Base-by-base conservation (phyloP, 169 alveolate species). In the Plasmodium gonderi region DNA sequence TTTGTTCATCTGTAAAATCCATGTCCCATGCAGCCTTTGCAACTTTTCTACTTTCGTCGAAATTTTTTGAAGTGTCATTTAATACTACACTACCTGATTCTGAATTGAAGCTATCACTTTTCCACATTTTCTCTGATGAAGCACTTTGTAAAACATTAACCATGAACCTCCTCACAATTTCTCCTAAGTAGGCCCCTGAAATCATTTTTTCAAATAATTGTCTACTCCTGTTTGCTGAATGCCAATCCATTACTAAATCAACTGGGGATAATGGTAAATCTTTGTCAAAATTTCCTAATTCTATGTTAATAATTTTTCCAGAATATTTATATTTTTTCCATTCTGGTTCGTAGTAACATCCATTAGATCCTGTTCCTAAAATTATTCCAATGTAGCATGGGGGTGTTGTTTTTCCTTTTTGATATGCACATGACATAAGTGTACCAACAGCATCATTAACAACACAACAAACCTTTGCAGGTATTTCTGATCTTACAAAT, bases 381-480 rank as follows among this genome's bases (percentile, higher is more conserved):
- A 97, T 97, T 23, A 97, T 92, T 0, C 99, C 99, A 36, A 97
- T 90, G 29, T 85, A 79, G 69, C 98, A 97, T 31, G 92, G 96
- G 9, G 98, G 97, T 26, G 94, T 79, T 36, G 94, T 95, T 54
- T 81, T 79, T 1, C 96, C 97, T 81, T 91, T 91, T 91, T 95
- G 97, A 85, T 97, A 97, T 47, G 98, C 98, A 72, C 98, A 96
- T 12, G 99, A 97, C 92, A 97, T 72, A 31, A 97, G 95, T 1
- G 99, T 97, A 11, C 99, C 99, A 23, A 97, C 98, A 11, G 99
- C 97, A 95, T 97, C 99, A 75, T 97, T 97, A 40, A 97, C 79
- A 26, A 97, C 93, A 54, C 97, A 96, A 33, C 95, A 96, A 54
- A 96, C 96, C 36, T 64, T 81, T 31, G 97, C 97, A 26, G 97